Evolutionary conservation across 495 filamentous ascomycete species (phyloP).

Genomic region (Daldinia childiae): DNA sequence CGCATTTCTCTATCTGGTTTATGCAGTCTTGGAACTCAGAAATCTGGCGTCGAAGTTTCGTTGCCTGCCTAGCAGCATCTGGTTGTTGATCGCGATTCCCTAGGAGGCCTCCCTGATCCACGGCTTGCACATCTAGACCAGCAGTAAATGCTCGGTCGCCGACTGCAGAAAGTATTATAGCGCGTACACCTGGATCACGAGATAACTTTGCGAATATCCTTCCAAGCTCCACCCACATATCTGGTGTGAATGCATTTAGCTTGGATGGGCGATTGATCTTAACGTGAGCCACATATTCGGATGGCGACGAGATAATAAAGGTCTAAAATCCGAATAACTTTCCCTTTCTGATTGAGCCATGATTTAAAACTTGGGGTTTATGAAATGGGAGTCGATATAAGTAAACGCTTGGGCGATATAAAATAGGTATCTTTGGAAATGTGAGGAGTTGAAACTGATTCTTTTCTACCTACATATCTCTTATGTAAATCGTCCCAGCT

Average conservation of each 20-base stretch:
- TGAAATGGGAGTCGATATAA: constrained; percentile 4
- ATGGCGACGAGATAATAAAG: constrained; percentile 80
- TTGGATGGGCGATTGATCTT: constrained; percentile 92
- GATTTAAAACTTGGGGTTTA: background rate
- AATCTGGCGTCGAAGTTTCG: constrained; percentile 71
- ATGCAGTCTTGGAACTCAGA: constrained; percentile 82
- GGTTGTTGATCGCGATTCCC: constrained; percentile 33
- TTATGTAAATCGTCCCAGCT: constrained; percentile 6
- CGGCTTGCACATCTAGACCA: constrained; percentile 80
- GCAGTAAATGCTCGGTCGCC: constrained; percentile 87
- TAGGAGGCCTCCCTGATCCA: constrained; percentile 56
- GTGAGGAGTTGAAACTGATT: constrained; percentile 13
- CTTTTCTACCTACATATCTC: background rate
- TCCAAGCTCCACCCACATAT: constrained; percentile 89
- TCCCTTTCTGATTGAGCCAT: constrained; percentile 34
- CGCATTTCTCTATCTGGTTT: constrained; percentile 79
- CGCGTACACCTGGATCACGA: constrained; percentile 73
- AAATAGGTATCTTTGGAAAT: background rate
- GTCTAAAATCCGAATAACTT: constrained; percentile 61
- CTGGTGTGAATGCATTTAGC: constrained; percentile 88
- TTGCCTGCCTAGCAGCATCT: constrained; percentile 76
- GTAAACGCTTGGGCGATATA: constrained; percentile 1
- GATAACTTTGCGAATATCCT: constrained; percentile 79
- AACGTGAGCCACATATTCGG: constrained; percentile 83
- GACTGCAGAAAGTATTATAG: constrained; percentile 82